Evolutionary conservation across 768 basidiomycete genomes (phyloP), one percentile per base, ranked within the genome.

Genomic region (Jaapia argillacea): DNA sequence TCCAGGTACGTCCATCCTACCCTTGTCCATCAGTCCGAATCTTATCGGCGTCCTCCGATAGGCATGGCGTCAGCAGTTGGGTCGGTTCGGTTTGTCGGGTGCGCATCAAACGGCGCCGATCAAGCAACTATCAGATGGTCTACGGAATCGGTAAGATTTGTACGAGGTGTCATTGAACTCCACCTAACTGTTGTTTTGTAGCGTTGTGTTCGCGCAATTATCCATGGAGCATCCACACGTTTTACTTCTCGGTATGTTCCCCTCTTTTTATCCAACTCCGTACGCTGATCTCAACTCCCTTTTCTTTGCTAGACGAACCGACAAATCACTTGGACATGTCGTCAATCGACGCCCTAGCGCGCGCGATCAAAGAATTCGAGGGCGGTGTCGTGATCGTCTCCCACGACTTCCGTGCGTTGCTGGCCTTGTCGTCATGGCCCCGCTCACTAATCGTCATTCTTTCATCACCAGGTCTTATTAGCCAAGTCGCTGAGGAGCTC

Each of bases 381-480:
- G 96, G 96, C 47, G 94, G 96, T 55, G 96, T 99, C 31, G 96
- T 98, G 53, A 98, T 99, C 60, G 96, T 99, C 50, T 97, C 93
- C 39, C 96, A 98, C 70, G 94, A 99, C 66, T 99, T 99, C 85
- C 87, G 94, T 88, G 54, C 51, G 84, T 76, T 21, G 44, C 42
- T 6, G 13, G 13, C 46, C 46, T 43, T 44, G 28, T 16, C 16
- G 10, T 16, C 16, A 16, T 16, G 10, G 28, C 28, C 10, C 28
- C 10, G 28, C 16, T 16, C 16, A 16, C 10, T 16, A 10, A 10
- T 33, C 10, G 28, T 33, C 28, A 10, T 33, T 16, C 28, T 22
- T 41, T 28, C 45, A 42, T 33, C 35, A 46, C 4, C 53, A 89
- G 86, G 87, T 55, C 79, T 98, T 51, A 97, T 98, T 64, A 85